Evolutionary conservation across 176 grass and related monocot genomes (phyloP).

Genomic region (Dactylis glomerata): DNA sequence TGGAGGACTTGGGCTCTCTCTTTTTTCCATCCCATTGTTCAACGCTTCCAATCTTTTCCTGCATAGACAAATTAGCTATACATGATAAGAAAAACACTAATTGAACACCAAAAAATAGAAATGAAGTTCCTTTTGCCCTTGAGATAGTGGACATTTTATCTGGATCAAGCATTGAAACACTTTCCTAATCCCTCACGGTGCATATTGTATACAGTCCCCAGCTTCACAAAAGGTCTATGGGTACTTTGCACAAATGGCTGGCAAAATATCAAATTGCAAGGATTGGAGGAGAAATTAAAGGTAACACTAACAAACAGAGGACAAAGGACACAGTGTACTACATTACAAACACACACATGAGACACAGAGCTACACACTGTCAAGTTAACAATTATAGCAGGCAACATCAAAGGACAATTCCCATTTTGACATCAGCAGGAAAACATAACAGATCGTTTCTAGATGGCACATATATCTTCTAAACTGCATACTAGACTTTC

Average conservation of each 20-base stretch:
- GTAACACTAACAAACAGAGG: neutral
- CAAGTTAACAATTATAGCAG: neutral
- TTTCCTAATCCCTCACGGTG: neutral
- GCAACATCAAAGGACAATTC: neutral
- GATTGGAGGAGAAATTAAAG: neutral
- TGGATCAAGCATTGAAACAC: neutral
- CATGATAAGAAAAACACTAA: neutral
- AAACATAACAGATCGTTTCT: conserved; percentile 1
- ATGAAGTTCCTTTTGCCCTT: neutral
- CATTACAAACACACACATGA: neutral
- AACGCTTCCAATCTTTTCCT: conserved; percentile 85
- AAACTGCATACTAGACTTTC: neutral
- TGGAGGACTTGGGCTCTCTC: conserved; percentile 24
- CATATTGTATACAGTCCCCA: neutral
- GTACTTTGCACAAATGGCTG: neutral
- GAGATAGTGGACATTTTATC: neutral
- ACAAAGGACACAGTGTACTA: neutral
- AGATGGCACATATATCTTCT: neutral
- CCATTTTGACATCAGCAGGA: neutral
- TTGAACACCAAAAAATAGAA: neutral
- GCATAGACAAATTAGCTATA: neutral
- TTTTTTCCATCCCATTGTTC: conserved; percentile 63
- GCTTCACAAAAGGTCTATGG: neutral
- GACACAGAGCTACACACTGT: neutral
- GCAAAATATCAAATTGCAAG: neutral